Base-by-base conservation (phyloP, 192 early-diverging fungal genomes). In the Coemansia sp. region DNA sequence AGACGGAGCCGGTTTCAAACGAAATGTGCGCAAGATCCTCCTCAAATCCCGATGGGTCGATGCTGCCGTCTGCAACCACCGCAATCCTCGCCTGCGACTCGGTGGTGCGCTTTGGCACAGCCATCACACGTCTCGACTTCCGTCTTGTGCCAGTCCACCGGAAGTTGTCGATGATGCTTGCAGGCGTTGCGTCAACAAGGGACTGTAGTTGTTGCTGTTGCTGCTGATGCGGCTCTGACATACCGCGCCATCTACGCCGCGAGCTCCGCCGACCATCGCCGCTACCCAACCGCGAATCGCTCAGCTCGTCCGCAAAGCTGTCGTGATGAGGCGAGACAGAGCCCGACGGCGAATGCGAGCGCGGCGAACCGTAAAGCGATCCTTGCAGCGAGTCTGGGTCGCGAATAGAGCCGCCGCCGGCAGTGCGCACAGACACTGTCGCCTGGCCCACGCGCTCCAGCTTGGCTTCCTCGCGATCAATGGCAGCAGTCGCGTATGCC, bases 401-500 rank as follows among this genome's bases (percentile, higher is more conserved):
- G 16, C 72, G 46, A 21, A 12, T 58, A 41, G 40, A 41, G 13
- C 22, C 45, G 7, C 45, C 54, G 26, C 21, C 67, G 32, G 36
- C 49, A 6, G 45, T 37, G 11, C 41, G 66, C 13, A 40, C 46
- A 8, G 73, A 46, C 15, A 76, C 42, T 10, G 74, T 62, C 49
- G 72, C 77, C 46, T 61, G 67, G 48, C 73, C 77, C 2, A 68
- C 68, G 41, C 68, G 65, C 71, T 78, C 76, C 8, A 77, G 71
- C 66, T 84, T 76, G 64, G 47, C 70, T 5, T 75, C 68, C 69
- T 81, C 78, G 43, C 92, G 79, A 41, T 91, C 90, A 71, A 98
- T 93, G 0, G 90, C 85, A 62, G 79, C 82, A 6, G 71, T 62
- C 3, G 91, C 94, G 69, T 87, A 91, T 6, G 86, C 77, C 65